Evolutionary conservation across 2,329 filamentous ascomycete genomes (phyloP).

Genomic region (Fusarium sp.): DNA sequence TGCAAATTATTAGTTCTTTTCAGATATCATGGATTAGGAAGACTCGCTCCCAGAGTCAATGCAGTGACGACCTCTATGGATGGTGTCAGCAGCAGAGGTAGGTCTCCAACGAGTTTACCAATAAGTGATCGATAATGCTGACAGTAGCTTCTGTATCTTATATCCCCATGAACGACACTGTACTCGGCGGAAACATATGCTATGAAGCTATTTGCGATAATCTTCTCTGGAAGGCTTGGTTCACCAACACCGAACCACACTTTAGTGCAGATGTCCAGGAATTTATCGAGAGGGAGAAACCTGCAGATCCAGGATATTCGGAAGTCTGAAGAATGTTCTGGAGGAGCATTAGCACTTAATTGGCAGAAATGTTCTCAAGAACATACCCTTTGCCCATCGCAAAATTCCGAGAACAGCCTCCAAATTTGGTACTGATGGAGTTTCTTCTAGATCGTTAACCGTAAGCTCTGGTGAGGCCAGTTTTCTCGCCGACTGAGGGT

Average conservation of each 20-base stretch:
- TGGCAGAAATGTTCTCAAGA: fast-evolving
- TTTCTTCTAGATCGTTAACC: background rate
- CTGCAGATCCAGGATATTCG: slow-evolving; percentile 50
- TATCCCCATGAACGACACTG: slow-evolving; percentile 38
- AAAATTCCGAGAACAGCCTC: slow-evolving; percentile 46
- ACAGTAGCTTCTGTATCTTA: slow-evolving; percentile 42
- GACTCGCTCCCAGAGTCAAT: slow-evolving; percentile 50
- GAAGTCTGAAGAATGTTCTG: slow-evolving; percentile 45
- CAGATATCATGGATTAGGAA: fast-evolving
- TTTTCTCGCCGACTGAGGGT: background rate
- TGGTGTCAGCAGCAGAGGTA: slow-evolving; percentile 50
- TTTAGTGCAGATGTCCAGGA: slow-evolving; percentile 50
- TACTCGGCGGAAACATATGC: slow-evolving; percentile 53
- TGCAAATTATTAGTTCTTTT: background rate
- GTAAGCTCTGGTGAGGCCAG: no score
- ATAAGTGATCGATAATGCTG: slow-evolving; percentile 47
- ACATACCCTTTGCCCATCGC: slow-evolving; percentile 51
- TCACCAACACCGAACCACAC: slow-evolving; percentile 53
- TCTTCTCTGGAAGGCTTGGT: slow-evolving; percentile 49
- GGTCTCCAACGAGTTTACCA: slow-evolving; percentile 35
- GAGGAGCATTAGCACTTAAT: background rate
- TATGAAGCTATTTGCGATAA: slow-evolving; percentile 53
- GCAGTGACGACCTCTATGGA: slow-evolving; percentile 51
- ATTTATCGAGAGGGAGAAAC: slow-evolving; percentile 50
- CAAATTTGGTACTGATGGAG: slow-evolving; percentile 44